Conservation (phyloP, 2,329 filamentous ascomycete genomes). For the Aspergillus fumigatiaffinis region DNA sequence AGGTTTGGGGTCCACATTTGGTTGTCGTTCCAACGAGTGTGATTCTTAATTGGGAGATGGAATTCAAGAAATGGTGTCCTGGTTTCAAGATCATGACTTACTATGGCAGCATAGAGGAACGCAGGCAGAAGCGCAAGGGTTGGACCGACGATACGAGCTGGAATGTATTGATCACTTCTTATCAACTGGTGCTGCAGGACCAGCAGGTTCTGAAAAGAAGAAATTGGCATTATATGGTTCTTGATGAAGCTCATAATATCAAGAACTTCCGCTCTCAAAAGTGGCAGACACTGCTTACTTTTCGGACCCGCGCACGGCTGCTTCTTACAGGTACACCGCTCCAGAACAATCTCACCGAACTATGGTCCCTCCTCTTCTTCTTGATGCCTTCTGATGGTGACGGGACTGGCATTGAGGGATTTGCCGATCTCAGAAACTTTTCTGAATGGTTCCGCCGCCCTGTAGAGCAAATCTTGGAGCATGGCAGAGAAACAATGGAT, state of each 20-base stretch:
- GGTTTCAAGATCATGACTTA: slow-evolving; percentile 98
- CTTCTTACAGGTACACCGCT: slow-evolving; percentile 90
- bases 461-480: slow-evolving; percentile 92
- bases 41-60: slow-evolving; percentile 99
- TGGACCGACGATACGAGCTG: slow-evolving; percentile 93
- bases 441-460: slow-evolving; percentile 94
- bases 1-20: slow-evolving; percentile 92
- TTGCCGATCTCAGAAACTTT: slow-evolving; percentile 93
- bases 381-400: slow-evolving; percentile 78
- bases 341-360: slow-evolving; percentile 92
- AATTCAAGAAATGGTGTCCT: slow-evolving; percentile 97
- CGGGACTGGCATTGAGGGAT: slow-evolving; percentile 77
- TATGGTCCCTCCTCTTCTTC: slow-evolving; percentile 97
- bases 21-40: slow-evolving; percentile 97
- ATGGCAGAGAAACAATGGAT: slow-evolving; percentile 88
- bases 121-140: slow-evolving; percentile 82
- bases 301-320: slow-evolving; percentile 83
- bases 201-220: slow-evolving; percentile 89
- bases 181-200: slow-evolving; percentile 92
- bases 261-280: slow-evolving; percentile 98
- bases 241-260: slow-evolving; percentile 98
- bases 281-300: slow-evolving; percentile 91
- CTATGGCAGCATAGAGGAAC: slow-evolving; percentile 90
- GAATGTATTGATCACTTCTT: slow-evolving; percentile 97
- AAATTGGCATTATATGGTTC: slow-evolving; percentile 95